These are phyloP conservation scores for Pythium grandisporangium DNA, from an alignment of 352 stramenopile species.

Conservation along the genomic window DNA sequence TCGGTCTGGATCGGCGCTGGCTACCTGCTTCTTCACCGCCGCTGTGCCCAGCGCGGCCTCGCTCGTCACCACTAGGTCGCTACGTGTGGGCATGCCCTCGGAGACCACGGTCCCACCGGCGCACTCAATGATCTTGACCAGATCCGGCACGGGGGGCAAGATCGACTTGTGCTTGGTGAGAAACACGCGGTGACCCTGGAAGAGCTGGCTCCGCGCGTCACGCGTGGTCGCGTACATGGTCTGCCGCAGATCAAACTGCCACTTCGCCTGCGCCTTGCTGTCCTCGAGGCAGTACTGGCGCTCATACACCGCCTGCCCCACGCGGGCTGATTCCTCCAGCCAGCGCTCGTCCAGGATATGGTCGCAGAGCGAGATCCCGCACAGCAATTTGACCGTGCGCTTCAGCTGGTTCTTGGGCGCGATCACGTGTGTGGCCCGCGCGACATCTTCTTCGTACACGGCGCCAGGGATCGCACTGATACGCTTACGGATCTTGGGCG, in stretches of 20 bases:
- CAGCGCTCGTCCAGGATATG: constrained; percentile 34
- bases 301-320: constrained; percentile 12
- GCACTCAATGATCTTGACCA: constrained; percentile 30
- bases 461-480: constrained; percentile 27
- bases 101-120: constrained; percentile 16
- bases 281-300: constrained; percentile 24
- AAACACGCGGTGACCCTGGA: constrained; percentile 17
- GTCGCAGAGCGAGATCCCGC: constrained; percentile 29
- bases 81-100: constrained; percentile 4
- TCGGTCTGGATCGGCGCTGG: constrained; percentile 1
- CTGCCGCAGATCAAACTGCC: constrained; percentile 25
- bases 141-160: constrained; percentile 20
- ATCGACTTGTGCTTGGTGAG: constrained; percentile 27
- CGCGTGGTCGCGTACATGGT: constrained; percentile 25
- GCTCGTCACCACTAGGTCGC: constrained; percentile 26
- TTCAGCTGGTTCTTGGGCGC: constrained; percentile 32
- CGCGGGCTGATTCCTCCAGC: constrained; percentile 24
- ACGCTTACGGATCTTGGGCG: constrained; percentile 22
- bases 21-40: constrained; percentile 17
- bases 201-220: constrained; percentile 13
- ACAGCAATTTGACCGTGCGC: constrained; percentile 41
- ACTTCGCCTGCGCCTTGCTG: constrained; percentile 23
- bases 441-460: constrained; percentile 34
- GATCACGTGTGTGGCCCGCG: constrained; percentile 32
- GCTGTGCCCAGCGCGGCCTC: constrained; percentile 15